Evolutionary conservation across 257 asterid genomes (phyloP).

Genomic region (Solanum piurae): DNA sequence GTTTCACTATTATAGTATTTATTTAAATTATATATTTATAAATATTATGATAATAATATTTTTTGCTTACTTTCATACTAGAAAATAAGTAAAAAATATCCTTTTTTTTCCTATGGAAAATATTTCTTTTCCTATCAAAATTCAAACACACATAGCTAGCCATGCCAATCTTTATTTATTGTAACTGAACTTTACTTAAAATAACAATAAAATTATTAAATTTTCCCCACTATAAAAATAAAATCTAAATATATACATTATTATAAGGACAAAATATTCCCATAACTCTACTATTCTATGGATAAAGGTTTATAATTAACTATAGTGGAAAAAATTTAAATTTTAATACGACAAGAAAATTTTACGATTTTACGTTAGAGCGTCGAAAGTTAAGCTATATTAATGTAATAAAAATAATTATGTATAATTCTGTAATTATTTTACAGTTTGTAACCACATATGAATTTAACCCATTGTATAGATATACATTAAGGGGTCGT

Average conservation of each 20-base stretch:
- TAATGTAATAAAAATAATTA: background rate
- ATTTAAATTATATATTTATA: background rate
- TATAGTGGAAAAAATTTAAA: background rate
- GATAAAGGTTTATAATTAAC: background rate
- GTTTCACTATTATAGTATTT: background rate
- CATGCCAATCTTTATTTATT: background rate
- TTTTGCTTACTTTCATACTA: background rate
- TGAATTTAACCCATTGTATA: background rate
- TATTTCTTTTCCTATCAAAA: background rate
- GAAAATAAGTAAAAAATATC: background rate
- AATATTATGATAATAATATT: background rate
- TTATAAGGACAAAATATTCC: background rate
- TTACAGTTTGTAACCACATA: background rate
- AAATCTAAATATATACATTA: background rate
- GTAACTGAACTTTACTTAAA: background rate
- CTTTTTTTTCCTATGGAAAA: background rate
- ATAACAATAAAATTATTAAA: background rate
- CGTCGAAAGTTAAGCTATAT: background rate
- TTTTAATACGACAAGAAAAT: background rate
- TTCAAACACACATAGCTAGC: background rate
- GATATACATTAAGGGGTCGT: background rate
- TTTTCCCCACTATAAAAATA: background rate
- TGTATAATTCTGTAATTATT: background rate
- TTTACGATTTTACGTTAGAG: background rate
- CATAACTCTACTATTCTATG: background rate